A percentile compares a stretch with the other conserved stretches of the same genome.
phyloP scores from a whole-genome alignment of 2,329 filamentous ascomycete genomes.

The Penicillium sp. region DNA sequence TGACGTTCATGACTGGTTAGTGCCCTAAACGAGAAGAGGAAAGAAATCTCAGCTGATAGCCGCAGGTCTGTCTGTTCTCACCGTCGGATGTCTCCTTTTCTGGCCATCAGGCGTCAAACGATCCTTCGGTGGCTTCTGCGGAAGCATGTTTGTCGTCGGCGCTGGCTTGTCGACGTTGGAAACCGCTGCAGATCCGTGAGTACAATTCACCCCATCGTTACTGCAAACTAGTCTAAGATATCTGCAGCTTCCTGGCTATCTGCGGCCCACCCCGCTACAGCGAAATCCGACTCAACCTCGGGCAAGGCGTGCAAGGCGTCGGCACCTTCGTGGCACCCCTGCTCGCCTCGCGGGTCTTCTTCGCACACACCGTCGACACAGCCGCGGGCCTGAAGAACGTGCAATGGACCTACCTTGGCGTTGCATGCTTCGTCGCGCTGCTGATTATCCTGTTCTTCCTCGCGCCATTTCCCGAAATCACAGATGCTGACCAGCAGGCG shows the following conservation, averaged over 20 bases:
- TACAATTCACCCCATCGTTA: too few species aligned
- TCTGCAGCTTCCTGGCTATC: conserved; percentile 51
- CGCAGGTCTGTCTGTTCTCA: neutral
- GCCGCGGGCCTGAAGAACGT: conserved; percentile 61
- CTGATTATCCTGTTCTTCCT: conserved; percentile 66
- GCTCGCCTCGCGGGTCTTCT: conserved; percentile 69
- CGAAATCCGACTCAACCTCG: conserved; percentile 72
- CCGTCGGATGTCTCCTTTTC: conserved; percentile 47
- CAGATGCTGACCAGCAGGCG: conserved; percentile 63
- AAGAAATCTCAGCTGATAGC: conserved; percentile 50
- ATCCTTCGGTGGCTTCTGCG: conserved; percentile 71
- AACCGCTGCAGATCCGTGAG: conserved; percentile 71
- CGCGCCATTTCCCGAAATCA: conserved; percentile 67
- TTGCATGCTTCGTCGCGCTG: conserved; percentile 67
- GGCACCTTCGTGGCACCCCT: conserved; percentile 71
- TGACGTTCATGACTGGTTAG: conserved; percentile 73
- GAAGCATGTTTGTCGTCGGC: conserved; percentile 67
- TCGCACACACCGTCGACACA: conserved; percentile 58
- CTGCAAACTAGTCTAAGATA: too few species aligned
- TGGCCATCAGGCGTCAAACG: conserved; percentile 74
- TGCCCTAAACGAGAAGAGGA: conserved; percentile 54
- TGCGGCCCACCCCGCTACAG: conserved; percentile 72
- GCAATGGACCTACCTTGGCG: conserved; percentile 77
- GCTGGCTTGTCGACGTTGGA: conserved; percentile 70
- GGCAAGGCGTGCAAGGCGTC: conserved; percentile 73